Conservation (phyloP, 2,329 filamentous ascomycete species). For the Tolypocladium nubicola region DNA sequence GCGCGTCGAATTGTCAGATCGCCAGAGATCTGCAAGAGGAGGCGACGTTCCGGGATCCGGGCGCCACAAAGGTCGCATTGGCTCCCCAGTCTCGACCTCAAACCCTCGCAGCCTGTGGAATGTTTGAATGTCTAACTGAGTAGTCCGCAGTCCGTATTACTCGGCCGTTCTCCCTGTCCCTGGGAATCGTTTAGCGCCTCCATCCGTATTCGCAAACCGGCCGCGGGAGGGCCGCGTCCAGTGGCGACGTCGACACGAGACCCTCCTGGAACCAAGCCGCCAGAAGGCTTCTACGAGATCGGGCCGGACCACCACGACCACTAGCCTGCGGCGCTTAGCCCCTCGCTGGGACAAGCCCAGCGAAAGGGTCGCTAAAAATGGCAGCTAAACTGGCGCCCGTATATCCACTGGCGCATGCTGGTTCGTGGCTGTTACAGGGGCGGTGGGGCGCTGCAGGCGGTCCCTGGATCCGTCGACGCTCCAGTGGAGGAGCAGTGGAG, state of each 20-base stretch:
- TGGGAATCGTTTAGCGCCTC: background rate
- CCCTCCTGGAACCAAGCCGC: background rate
- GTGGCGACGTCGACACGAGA: background rate
- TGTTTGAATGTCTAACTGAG: background rate
- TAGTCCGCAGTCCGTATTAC: background rate
- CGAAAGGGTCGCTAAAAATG: conserved; percentile 5
- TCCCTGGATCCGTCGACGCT: background rate
- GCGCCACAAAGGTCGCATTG: background rate
- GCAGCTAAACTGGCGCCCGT: background rate
- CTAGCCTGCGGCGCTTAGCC: background rate
- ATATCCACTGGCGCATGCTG: background rate
- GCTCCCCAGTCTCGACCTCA: background rate
- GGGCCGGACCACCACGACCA: background rate
- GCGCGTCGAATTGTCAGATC: background rate
- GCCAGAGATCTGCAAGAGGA: background rate
- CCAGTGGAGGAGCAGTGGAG: background rate
- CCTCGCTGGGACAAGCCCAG: background rate
- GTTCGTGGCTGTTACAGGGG: conserved; percentile 2
- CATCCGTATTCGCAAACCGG: background rate
- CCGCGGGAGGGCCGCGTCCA: background rate
- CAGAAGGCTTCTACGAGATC: background rate
- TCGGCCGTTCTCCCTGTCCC: no score
- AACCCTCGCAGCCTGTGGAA: background rate
- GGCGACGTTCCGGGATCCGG: background rate
- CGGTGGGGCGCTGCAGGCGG: background rate